These are phyloP conservation scores for Trypanosoma lewisi DNA, from an alignment of 208 protist species.

Conservation along the genomic window DNA sequence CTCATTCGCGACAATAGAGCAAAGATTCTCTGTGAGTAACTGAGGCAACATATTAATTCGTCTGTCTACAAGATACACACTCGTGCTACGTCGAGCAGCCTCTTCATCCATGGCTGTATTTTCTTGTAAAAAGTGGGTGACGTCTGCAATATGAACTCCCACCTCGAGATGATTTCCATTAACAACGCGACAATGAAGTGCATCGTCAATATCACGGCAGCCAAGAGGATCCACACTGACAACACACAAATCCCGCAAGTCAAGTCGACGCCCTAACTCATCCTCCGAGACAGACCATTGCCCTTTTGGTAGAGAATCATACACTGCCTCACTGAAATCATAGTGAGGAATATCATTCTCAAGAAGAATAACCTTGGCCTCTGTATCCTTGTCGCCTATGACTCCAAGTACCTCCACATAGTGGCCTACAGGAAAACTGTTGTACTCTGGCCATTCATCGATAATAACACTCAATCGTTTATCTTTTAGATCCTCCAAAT, in stretches of 20 bases:
- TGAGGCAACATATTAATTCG: conserved; percentile 98
- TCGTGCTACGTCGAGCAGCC: conserved; percentile 91
- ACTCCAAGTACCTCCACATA: conserved; percentile 92
- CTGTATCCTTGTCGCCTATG: conserved; percentile 93
- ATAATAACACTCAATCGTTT: conserved; percentile 94
- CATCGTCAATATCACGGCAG: conserved; percentile 92
- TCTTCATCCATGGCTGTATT: conserved; percentile 93
- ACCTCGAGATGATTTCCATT: conserved; percentile 89
- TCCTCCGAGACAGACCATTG: conserved; percentile 81
- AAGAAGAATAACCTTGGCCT: conserved; percentile 92
- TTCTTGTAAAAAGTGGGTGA: conserved; percentile 94
- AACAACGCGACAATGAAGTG: conserved; percentile 80
- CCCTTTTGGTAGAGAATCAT: conserved; percentile 87
- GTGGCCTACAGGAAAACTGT: conserved; percentile 92
- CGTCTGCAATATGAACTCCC: conserved; percentile 98
- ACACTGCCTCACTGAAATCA: conserved; percentile 89
- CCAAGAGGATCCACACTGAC: conserved; percentile 95
- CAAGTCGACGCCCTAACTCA: conserved; percentile 68
- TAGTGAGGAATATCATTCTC: conserved; percentile 93
- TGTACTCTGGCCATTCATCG: conserved; percentile 91
- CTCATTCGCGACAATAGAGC: conserved; percentile 89
- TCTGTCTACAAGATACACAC: conserved; percentile 95
- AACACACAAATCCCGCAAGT: conserved; percentile 87
- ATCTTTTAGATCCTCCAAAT: conserved; percentile 76
- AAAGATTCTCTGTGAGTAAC: conserved; percentile 95